Evolutionary conservation across 2,329 filamentous ascomycete species (phyloP).

Genomic region (Ophiostoma sp.): DNA sequence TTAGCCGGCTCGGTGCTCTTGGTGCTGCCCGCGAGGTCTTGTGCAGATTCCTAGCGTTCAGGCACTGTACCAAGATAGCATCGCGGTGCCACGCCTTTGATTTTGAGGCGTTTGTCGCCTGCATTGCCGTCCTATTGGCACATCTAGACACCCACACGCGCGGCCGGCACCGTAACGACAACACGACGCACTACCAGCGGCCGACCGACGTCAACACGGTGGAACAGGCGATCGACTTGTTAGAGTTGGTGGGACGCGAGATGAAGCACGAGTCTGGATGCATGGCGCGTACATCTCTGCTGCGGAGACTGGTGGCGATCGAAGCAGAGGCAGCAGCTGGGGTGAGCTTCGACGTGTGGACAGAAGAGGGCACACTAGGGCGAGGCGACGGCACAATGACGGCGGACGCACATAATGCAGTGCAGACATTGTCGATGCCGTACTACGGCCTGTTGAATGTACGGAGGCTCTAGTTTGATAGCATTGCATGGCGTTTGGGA

Average conservation of each 20-base stretch:
- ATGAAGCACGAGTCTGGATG: neutral
- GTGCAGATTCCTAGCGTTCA: neutral
- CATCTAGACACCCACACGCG: neutral
- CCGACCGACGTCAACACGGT: neutral
- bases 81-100: neutral
- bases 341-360: neutral
- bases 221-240: neutral
- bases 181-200: constrained; percentile 1
- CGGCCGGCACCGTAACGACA: neutral
- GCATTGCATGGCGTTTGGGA: neutral
- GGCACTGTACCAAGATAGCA: neutral
- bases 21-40: neutral
- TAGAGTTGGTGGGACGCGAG: neutral
- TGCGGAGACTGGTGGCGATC: neutral
- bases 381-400: neutral
- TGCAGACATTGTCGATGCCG: neutral
- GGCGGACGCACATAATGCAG: neutral
- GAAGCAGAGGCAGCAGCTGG: neutral
- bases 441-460: neutral
- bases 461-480: neutral
- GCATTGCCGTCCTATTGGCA: neutral
- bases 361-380: neutral
- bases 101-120: neutral
- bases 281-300: neutral
- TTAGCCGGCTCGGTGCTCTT: neutral